These are phyloP conservation scores for Camellia granthamiana DNA, from an alignment of 148 eudicot species.

Conservation along the genomic window DNA sequence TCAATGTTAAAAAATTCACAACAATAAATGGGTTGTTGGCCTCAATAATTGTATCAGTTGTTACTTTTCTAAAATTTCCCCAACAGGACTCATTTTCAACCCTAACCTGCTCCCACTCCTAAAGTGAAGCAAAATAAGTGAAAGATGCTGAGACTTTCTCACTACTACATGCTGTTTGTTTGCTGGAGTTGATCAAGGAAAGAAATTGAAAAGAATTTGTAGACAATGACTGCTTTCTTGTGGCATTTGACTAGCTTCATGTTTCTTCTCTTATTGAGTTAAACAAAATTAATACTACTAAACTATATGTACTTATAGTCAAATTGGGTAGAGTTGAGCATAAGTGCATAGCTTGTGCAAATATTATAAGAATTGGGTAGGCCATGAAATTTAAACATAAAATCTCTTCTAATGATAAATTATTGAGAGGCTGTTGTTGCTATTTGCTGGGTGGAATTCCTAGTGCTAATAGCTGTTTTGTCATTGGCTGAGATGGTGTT, in stretches of 20 bases:
- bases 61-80: background rate
- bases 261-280: slow-evolving; percentile 11
- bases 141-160: background rate
- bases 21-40: background rate
- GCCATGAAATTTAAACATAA: too few species aligned
- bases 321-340: too few species aligned
- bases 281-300: background rate
- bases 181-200: background rate
- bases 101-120: slow-evolving; percentile 10
- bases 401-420: too few species aligned
- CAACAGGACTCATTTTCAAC: slow-evolving; percentile 7
- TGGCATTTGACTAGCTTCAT: background rate
- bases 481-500: too few species aligned
- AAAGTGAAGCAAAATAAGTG: background rate
- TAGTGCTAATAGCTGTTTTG: too few species aligned
- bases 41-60: background rate
- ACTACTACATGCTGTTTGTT: background rate
- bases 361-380: too few species aligned
- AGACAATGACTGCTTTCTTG: background rate
- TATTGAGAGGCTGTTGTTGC: too few species aligned
- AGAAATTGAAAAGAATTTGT: background rate
- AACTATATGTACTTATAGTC: too few species aligned
- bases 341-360: too few species aligned
- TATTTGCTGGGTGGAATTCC: too few species aligned
- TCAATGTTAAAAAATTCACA: background rate